Conservation (phyloP, 1,139 yeast species). For the Nadsonia starkeyi-henricii region DNA sequence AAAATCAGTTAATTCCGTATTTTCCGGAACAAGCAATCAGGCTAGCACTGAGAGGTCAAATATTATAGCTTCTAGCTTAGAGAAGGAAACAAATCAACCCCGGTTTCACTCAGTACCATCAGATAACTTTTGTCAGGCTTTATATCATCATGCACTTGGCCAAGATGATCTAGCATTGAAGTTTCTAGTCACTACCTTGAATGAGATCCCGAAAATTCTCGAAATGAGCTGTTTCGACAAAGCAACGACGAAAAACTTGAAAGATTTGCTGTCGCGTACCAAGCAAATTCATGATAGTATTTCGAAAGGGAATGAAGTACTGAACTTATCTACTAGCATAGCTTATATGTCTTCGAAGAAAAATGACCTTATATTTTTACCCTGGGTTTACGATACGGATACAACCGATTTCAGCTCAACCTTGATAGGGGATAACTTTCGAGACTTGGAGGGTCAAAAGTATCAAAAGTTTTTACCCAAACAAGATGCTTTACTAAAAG, state of each 20-base stretch:
- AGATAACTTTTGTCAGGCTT: slow-evolving; percentile 7
- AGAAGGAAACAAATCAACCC: neutral
- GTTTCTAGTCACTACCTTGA: slow-evolving; percentile 3
- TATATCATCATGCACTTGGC: slow-evolving; percentile 16
- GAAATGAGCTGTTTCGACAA: neutral
- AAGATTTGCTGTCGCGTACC: neutral
- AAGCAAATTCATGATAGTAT: slow-evolving; percentile 4
- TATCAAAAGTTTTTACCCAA: slow-evolving; percentile 9
- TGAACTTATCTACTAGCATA: slow-evolving; percentile 11
- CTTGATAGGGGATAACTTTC: slow-evolving; percentile 2
- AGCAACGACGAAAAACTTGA: neutral
- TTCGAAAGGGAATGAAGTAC: slow-evolving; percentile 4
- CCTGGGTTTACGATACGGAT: slow-evolving; percentile 17
- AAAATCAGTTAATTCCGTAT: no score
- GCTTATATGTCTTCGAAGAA: slow-evolving; percentile 16
- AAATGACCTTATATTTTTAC: slow-evolving; percentile 12
- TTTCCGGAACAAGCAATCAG: no score
- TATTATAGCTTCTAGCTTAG: no score
- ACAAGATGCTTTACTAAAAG: slow-evolving; percentile 15
- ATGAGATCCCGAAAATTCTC: neutral
- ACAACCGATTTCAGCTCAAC: neutral
- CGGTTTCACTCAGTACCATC: neutral
- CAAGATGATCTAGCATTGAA: slow-evolving; percentile 13
- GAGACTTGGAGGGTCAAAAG: slow-evolving; percentile 1
- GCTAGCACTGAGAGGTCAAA: no score